These are phyloP conservation scores for Rhexocercosporidium sp. DNA, from an alignment of 2,329 filamentous ascomycete genomes.

Conservation along the genomic window DNA sequence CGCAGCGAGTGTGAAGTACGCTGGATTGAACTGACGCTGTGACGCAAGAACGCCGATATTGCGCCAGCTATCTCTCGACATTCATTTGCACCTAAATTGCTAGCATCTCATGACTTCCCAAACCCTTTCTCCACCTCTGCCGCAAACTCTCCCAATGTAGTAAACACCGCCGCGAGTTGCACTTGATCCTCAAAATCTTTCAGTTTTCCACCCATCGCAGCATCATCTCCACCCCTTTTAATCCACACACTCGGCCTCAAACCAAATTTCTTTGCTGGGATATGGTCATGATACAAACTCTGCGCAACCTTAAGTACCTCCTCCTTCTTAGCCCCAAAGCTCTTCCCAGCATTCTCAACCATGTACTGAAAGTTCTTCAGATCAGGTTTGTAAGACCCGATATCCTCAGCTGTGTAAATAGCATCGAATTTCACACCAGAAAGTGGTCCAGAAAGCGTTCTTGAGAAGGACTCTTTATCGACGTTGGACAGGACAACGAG, in stretches of 20 bases:
- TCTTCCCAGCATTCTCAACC: slow-evolving; percentile 55
- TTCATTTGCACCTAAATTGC: not conserved
- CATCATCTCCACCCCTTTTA: slow-evolving; percentile 44
- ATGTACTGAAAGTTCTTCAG: slow-evolving; percentile 69
- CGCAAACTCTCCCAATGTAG: slow-evolving; percentile 26
- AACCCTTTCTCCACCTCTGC: slow-evolving; percentile 25
- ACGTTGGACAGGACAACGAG: slow-evolving; percentile 63
- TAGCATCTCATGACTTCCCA: not conserved
- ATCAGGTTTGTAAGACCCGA: slow-evolving; percentile 75
- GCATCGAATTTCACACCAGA: slow-evolving; percentile 60
- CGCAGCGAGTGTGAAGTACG: no score
- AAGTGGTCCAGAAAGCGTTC: slow-evolving; percentile 52
- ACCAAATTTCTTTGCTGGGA: slow-evolving; percentile 63
- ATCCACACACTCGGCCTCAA: slow-evolving; percentile 66
- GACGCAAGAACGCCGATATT: no score
- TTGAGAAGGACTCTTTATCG: slow-evolving; percentile 56
- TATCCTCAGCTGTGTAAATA: slow-evolving; percentile 71
- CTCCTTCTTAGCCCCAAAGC: slow-evolving; percentile 60
- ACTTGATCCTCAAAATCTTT: slow-evolving; percentile 19
- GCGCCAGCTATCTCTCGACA: no score
- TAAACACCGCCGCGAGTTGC: slow-evolving; percentile 20
- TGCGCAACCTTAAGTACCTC: slow-evolving; percentile 71
- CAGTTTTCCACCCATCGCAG: slow-evolving; percentile 23
- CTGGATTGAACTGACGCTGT: no score
- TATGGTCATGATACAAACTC: slow-evolving; percentile 73